phyloP scores from a whole-genome alignment of 345 rosid genomes.

The Moricandia arvensis region DNA sequence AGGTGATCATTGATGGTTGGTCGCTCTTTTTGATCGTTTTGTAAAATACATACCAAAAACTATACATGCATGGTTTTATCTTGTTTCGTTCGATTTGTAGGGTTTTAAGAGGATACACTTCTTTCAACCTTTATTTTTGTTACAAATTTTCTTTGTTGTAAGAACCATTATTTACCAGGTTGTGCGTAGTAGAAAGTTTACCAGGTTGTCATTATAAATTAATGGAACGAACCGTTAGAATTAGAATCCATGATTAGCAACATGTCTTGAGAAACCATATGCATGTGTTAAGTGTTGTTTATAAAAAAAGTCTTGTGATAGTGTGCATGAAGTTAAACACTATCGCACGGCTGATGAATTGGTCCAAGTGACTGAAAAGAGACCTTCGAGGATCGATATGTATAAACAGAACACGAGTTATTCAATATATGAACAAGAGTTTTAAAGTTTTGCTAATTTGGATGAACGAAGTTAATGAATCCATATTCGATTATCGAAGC shows the following conservation, averaged over 20 bases:
- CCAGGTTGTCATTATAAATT: background rate
- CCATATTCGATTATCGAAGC: background rate
- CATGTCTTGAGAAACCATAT: background rate
- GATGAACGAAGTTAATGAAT: background rate
- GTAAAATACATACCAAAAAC: background rate
- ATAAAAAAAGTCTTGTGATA: too few species aligned
- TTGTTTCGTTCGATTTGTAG: background rate
- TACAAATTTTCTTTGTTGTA: background rate
- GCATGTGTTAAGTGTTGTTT: background rate
- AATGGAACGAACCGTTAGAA: background rate
- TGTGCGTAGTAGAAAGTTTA: background rate
- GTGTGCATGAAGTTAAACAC: too few species aligned
- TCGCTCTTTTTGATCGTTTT: conserved; percentile 1
- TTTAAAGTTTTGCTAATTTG: background rate
- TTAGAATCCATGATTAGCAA: background rate
- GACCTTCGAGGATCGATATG: too few species aligned
- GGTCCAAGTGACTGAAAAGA: too few species aligned
- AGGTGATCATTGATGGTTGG: background rate
- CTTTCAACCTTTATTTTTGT: background rate
- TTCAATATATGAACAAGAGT: too few species aligned
- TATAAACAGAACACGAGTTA: too few species aligned
- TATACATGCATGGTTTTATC: background rate
- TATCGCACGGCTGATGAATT: too few species aligned
- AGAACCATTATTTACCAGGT: background rate
- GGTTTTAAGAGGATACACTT: background rate